A percentile compares a stretch with the other conserved stretches of the same genome.
These are phyloP conservation scores for Scorias spongiosa DNA, from an alignment of 2,329 filamentous ascomycete species.

Conservation along the genomic window DNA sequence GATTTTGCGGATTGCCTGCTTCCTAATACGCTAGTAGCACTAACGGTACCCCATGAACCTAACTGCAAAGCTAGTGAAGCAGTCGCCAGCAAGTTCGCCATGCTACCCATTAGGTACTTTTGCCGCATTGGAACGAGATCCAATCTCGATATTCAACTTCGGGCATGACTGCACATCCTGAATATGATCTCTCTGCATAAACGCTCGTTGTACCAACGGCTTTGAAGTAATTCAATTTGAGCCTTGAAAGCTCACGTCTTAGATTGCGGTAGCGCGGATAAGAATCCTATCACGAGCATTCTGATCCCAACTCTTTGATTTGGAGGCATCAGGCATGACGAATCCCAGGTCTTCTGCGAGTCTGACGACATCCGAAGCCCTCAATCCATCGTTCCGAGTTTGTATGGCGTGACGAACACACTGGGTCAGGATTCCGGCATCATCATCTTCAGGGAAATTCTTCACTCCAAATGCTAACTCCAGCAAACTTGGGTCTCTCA, in stretches of 20 bases:
- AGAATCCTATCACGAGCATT: not conserved
- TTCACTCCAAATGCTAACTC: not conserved
- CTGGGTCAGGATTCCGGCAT: not conserved
- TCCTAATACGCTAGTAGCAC: too few species aligned
- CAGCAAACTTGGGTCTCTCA: not conserved
- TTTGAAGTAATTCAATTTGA: not conserved
- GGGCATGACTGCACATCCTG: not conserved
- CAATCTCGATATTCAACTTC: not conserved
- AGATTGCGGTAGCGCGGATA: not conserved
- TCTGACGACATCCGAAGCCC: not conserved
- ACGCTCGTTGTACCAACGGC: not conserved
- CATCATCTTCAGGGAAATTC: not conserved
- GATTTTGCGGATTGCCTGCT: too few species aligned
- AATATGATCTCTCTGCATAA: not conserved
- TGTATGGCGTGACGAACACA: not conserved
- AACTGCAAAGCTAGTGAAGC: too few species aligned
- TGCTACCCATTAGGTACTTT: too few species aligned
- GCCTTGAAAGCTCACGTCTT: not conserved
- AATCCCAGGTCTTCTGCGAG: not conserved
- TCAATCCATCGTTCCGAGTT: not conserved
- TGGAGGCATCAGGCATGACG: not conserved
- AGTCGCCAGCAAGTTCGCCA: too few species aligned
- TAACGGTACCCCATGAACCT: too few species aligned
- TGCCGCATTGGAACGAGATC: not conserved
- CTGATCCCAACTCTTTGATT: not conserved